These are phyloP conservation scores for Pseudogymnoascus sp. DNA, from an alignment of 2,329 filamentous ascomycete genomes.

Conservation along the genomic window DNA sequence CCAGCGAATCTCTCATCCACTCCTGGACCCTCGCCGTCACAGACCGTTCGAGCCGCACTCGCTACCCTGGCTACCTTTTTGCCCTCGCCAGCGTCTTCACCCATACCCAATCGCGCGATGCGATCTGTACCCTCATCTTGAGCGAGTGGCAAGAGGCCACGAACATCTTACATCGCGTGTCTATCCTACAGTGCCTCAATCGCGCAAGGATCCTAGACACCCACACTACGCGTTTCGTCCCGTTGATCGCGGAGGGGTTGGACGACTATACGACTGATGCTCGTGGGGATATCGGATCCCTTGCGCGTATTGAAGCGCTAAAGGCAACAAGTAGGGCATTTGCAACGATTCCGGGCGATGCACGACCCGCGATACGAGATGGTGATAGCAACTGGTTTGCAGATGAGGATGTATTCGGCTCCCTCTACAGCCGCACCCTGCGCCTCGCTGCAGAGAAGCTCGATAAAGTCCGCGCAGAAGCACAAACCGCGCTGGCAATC, in stretches of 20 bases:
- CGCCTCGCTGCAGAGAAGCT: slow-evolving; percentile 81
- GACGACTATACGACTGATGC: slow-evolving; percentile 89
- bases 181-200: slow-evolving; percentile 48
- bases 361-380: slow-evolving; percentile 12
- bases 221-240: slow-evolving; percentile 14
- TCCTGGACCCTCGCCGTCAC: slow-evolving; percentile 42
- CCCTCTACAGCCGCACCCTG: slow-evolving; percentile 32
- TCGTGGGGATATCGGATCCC: slow-evolving; percentile 81
- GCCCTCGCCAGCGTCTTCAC: slow-evolving; percentile 32
- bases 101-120: slow-evolving; percentile 1
- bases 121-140: slow-evolving; percentile 37
- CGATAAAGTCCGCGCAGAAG: slow-evolving; percentile 70
- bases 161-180: slow-evolving; percentile 45
- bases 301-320: slow-evolving; percentile 74
- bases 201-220: slow-evolving; percentile 34
- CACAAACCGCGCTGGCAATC: slow-evolving; percentile 45
- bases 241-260: slow-evolving; percentile 48
- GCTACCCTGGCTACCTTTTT: slow-evolving; percentile 36
- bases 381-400: slow-evolving; percentile 13
- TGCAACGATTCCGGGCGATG: slow-evolving; percentile 12
- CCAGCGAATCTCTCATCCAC: slow-evolving; percentile 35
- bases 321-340: slow-evolving; percentile 49
- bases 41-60: slow-evolving; percentile 23
- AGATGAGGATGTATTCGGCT: slow-evolving; percentile 11
- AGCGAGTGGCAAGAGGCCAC: slow-evolving; percentile 46